Evolutionary conservation across 345 rosid genomes (phyloP).

Genomic region (Microcos paniculata): DNA sequence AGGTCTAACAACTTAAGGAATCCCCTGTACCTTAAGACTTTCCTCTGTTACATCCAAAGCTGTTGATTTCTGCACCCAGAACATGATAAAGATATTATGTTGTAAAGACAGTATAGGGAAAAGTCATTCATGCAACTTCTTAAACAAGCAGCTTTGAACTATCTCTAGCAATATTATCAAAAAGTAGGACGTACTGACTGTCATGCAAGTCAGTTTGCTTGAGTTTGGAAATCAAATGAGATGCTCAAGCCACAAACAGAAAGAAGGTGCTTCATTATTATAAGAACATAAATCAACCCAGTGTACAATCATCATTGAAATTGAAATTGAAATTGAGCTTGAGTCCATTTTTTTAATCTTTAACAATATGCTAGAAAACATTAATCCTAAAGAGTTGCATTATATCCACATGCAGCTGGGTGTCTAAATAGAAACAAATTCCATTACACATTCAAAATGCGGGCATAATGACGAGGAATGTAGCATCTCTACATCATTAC

Average conservation of each 20-base stretch:
- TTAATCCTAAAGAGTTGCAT: neutral
- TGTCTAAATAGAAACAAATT: neutral
- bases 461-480: neutral
- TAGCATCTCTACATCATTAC: neutral
- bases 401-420: neutral
- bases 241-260: neutral
- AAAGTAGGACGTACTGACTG: neutral
- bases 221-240: neutral
- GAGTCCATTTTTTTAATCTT: neutral
- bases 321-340: neutral
- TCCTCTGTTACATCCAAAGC: constrained; percentile 76
- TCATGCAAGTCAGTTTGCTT: neutral
- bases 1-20: constrained; percentile 1
- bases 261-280: neutral
- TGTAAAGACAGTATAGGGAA: neutral
- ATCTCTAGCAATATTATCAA: neutral
- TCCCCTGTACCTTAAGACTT: constrained; percentile 59
- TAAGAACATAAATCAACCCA: neutral
- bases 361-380: neutral
- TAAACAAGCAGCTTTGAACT: neutral
- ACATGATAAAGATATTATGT: neutral
- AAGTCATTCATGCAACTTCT: neutral
- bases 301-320: neutral
- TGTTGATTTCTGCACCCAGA: constrained; percentile 62
- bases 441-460: neutral